Conservation (phyloP, 108 stramenopile species). For the Epithemia pelagica region DNA sequence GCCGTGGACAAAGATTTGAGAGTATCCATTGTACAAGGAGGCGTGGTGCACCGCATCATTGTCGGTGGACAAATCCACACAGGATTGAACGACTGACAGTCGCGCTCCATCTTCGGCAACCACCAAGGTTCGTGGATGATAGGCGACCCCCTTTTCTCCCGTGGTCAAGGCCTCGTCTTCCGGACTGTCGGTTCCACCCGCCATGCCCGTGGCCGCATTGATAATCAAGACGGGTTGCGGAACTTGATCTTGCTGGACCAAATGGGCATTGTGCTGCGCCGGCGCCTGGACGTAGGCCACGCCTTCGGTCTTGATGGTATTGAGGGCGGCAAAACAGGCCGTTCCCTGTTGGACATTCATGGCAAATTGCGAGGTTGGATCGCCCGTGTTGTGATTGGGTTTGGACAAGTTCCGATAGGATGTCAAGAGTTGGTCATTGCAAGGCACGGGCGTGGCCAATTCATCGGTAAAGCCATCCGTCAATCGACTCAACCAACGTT, state of each 20-base stretch:
- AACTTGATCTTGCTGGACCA: neutral
- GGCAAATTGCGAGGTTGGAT: slow-evolving; percentile 74
- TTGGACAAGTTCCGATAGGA: slow-evolving; percentile 63
- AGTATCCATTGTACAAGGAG: slow-evolving; percentile 82
- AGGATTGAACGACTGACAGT: slow-evolving; percentile 64
- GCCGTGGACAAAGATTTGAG: slow-evolving; percentile 71
- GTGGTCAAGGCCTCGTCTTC: slow-evolving; percentile 4
- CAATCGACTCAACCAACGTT: slow-evolving; percentile 50
- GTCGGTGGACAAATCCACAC: slow-evolving; percentile 63
- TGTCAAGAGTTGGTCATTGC: slow-evolving; percentile 29
- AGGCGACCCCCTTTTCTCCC: slow-evolving; percentile 46
- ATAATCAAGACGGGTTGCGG: slow-evolving; percentile 62
- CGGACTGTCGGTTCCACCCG: slow-evolving; percentile 19
- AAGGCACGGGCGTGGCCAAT: slow-evolving; percentile 66
- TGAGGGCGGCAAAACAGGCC: slow-evolving; percentile 83
- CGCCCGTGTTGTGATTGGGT: slow-evolving; percentile 75
- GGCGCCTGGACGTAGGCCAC: slow-evolving; percentile 55
- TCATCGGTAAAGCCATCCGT: slow-evolving; percentile 87
- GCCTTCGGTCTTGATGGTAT: slow-evolving; percentile 66
- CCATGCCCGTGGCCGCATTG: slow-evolving; percentile 66
- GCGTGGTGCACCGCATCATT: slow-evolving; percentile 24
- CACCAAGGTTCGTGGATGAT: slow-evolving; percentile 68
- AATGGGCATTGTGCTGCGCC: slow-evolving; percentile 10
- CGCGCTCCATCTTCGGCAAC: slow-evolving; percentile 50
- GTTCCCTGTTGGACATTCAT: slow-evolving; percentile 90